Evolutionary conservation across 371 early-diverging fungal genomes (phyloP).

Genomic region (Mortierella sp.): DNA sequence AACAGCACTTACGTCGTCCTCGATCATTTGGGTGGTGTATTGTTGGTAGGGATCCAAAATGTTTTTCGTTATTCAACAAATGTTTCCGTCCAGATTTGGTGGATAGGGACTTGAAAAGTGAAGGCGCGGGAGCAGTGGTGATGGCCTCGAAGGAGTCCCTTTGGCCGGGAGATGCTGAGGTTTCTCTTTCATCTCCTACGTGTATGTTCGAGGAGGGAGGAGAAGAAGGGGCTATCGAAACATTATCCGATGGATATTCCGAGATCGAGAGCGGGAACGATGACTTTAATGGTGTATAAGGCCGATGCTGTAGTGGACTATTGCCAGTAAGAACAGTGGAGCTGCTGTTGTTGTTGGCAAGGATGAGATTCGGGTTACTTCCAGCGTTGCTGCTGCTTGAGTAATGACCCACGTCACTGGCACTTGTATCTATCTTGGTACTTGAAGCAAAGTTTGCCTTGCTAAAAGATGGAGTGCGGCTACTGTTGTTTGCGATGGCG

Average conservation of each 20-base stretch:
- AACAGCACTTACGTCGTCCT: slow-evolving; percentile 35
- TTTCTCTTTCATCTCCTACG: slow-evolving; percentile 17
- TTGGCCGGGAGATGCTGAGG: neutral
- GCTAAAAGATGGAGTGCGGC: slow-evolving; percentile 10
- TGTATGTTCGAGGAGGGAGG: slow-evolving; percentile 19
- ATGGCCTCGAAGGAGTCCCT: slow-evolving; percentile 23
- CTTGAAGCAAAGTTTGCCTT: slow-evolving; percentile 5
- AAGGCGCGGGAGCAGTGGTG: slow-evolving; percentile 12
- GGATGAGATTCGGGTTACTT: slow-evolving; percentile 12
- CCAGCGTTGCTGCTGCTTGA: slow-evolving; percentile 7
- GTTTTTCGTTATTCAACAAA: slow-evolving; percentile 30
- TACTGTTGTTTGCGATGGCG: slow-evolving; percentile 3
- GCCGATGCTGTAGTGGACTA: slow-evolving; percentile 41
- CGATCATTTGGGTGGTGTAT: slow-evolving; percentile 37
- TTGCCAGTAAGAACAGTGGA: slow-evolving; percentile 15
- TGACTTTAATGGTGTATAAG: slow-evolving; percentile 41
- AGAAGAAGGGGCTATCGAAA: slow-evolving; percentile 12
- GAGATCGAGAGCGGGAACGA: slow-evolving; percentile 35
- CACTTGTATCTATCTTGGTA: slow-evolving; percentile 5
- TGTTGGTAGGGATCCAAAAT: slow-evolving; percentile 39
- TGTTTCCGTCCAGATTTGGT: slow-evolving; percentile 33
- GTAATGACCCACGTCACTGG: slow-evolving; percentile 1
- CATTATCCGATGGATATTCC: slow-evolving; percentile 32
- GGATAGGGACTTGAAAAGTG: slow-evolving; percentile 31
- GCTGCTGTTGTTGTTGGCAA: slow-evolving; percentile 23